Evolutionary conservation across 2,329 filamentous ascomycete species (phyloP).

Genomic region (Trichophaea hybrida): DNA sequence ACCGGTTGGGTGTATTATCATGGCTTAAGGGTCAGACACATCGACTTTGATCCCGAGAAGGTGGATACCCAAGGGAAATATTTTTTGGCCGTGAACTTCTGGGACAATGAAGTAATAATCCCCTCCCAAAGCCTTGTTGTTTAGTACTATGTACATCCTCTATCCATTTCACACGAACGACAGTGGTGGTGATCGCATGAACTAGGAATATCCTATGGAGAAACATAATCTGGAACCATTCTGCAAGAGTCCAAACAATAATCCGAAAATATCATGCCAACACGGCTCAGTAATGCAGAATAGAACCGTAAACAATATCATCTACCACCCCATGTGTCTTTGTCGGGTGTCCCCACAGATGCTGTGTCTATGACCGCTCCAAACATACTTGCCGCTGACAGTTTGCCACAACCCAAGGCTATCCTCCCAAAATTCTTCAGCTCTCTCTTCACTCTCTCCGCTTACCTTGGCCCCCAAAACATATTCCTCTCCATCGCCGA

Average conservation of each 20-base stretch:
- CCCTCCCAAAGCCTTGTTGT: neutral
- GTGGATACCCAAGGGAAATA: constrained; percentile 9
- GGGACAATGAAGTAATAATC: constrained; percentile 14
- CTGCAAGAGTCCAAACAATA: neutral
- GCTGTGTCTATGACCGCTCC: no score
- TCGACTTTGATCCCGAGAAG: constrained; percentile 5
- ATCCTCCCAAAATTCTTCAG: neutral
- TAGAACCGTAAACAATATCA: no score
- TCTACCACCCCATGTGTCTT: no score
- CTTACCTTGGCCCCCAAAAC: constrained; percentile 7
- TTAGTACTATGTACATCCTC: no score
- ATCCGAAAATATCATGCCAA: neutral
- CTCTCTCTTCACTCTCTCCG: neutral
- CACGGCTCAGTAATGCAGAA: no score
- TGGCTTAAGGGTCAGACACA: constrained; percentile 1
- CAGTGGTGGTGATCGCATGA: neutral
- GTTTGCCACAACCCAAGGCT: neutral
- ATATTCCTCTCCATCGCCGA: constrained; percentile 16
- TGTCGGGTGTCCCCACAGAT: no score
- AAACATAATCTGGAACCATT: neutral
- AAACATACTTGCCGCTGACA: no score
- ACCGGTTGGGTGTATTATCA: neutral
- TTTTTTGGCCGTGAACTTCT: constrained; percentile 16
- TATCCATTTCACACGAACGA: no score
- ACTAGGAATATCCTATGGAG: neutral